phyloP scores from a whole-genome alignment of 495 filamentous ascomycete species.

The Neurospora sp. region DNA sequence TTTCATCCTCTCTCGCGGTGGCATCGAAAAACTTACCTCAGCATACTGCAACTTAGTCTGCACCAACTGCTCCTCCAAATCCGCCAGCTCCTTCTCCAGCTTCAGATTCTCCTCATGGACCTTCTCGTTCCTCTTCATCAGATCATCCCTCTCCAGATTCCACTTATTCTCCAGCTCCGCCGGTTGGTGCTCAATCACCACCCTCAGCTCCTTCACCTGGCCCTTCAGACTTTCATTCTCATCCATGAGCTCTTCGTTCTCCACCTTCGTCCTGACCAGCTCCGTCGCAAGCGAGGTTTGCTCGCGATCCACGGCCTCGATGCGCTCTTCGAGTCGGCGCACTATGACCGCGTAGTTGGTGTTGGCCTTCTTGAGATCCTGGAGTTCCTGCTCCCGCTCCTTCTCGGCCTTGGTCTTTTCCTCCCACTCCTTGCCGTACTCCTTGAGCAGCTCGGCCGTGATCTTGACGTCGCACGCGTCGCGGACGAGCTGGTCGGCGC shows the following conservation, averaged over 20 bases:
- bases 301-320: conserved; percentile 83
- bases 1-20: not conserved
- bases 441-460: conserved; percentile 64
- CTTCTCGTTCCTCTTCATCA: conserved; percentile 86
- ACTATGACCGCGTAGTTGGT: conserved; percentile 56
- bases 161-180: conserved; percentile 77
- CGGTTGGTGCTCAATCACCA: conserved; percentile 80
- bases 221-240: conserved; percentile 75
- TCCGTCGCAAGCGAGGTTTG: conserved; percentile 88
- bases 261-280: conserved; percentile 81
- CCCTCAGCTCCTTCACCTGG: conserved; percentile 72
- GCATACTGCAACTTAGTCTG: conserved; percentile 91
- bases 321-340: conserved; percentile 72
- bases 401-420: conserved; percentile 69
- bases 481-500: conserved; percentile 83
- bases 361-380: conserved; percentile 56
- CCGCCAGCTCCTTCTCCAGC: conserved; percentile 81
- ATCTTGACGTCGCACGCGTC: conserved; percentile 90
- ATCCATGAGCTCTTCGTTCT: conserved; percentile 81
- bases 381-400: conserved; percentile 76
- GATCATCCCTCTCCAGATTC: conserved; percentile 76
- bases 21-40: conserved; percentile 52
- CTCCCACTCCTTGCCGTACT: conserved; percentile 84
- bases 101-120: conserved; percentile 88
- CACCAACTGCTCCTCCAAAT: conserved; percentile 92